Evolutionary conservation across 805 yeast genomes (phyloP).

Genomic region (Kodamaea fukazawae): DNA sequence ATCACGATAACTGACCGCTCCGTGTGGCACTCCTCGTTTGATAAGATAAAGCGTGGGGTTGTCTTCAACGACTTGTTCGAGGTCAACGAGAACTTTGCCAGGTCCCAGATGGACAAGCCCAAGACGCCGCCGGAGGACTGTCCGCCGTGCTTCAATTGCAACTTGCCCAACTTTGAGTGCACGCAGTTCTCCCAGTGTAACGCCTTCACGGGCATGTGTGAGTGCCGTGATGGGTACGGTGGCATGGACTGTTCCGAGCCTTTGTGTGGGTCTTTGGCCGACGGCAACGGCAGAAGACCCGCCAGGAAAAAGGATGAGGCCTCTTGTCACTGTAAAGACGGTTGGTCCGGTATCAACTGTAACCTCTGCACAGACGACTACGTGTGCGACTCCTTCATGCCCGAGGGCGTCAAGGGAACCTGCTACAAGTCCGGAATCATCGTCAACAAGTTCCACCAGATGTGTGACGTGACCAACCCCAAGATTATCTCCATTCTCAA

Average conservation of each 20-base stretch:
- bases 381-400: slow-evolving; percentile 84
- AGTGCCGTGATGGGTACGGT: slow-evolving; percentile 89
- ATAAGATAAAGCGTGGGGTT: slow-evolving; percentile 20
- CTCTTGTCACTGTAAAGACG: slow-evolving; percentile 70
- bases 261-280: slow-evolving; percentile 74
- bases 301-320: slow-evolving; percentile 46
- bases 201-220: slow-evolving; percentile 84
- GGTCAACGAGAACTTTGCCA: slow-evolving; percentile 11
- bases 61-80: slow-evolving; percentile 26
- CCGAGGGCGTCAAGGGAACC: slow-evolving; percentile 79
- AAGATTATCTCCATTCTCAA: slow-evolving; percentile 78
- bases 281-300: slow-evolving; percentile 64
- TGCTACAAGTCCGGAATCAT: slow-evolving; percentile 85
- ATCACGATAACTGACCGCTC: neutral
- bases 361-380: slow-evolving; percentile 72
- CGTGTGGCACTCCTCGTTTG: slow-evolving; percentile 15
- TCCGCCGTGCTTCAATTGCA: slow-evolving; percentile 94
- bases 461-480: slow-evolving; percentile 90
- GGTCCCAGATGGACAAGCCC: slow-evolving; percentile 3
- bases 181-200: slow-evolving; percentile 89
- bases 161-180: slow-evolving; percentile 85
- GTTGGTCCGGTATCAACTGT: slow-evolving; percentile 96
- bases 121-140: slow-evolving; percentile 39
- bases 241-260: slow-evolving; percentile 91
- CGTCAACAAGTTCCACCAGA: slow-evolving; percentile 78